Evolutionary conservation across 257 asterid species (phyloP).

Genomic region (Penstemon davidsonii): DNA sequence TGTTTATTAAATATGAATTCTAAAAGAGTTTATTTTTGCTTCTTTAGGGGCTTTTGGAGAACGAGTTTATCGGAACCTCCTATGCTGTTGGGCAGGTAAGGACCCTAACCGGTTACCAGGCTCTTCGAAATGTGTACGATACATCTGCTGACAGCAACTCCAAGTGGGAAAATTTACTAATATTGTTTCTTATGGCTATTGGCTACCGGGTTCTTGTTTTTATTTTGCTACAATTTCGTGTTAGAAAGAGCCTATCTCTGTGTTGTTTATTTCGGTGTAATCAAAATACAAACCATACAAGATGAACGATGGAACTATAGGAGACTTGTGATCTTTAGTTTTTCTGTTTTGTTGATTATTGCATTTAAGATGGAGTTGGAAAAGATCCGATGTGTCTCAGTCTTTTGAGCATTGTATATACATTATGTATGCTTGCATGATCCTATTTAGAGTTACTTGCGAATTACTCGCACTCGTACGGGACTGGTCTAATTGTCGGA

Average conservation of each 20-base stretch:
- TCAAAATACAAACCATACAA: conserved; percentile 41
- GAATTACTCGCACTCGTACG: too few species aligned
- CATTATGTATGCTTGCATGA: too few species aligned
- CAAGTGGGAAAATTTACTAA: conserved; percentile 76
- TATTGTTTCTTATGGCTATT: conserved; percentile 72
- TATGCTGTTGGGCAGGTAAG: conserved; percentile 90
- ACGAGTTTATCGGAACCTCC: conserved; percentile 73
- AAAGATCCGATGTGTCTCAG: background rate
- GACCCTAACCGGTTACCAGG: conserved; percentile 78
- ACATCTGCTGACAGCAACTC: conserved; percentile 58
- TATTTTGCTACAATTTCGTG: conserved; percentile 55
- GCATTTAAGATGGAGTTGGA: background rate
- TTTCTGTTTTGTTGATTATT: conserved; percentile 7
- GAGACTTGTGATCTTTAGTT: conserved; percentile 22
- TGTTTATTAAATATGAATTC: background rate
- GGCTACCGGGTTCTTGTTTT: conserved; percentile 70
- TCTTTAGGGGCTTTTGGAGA: conserved; percentile 88
- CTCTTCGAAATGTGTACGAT: conserved; percentile 70
- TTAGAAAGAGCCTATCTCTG: conserved; percentile 42
- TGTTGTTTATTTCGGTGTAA: conserved; percentile 47
- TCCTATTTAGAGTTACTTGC: too few species aligned
- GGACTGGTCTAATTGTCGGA: too few species aligned
- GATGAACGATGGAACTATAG: conserved; percentile 29
- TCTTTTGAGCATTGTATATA: background rate
- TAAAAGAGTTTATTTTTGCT: conserved; percentile 8